Base-by-base conservation (phyloP, 1,284 basidiomycete genomes). In the Apiotrichum mycotoxinovorans region DNA sequence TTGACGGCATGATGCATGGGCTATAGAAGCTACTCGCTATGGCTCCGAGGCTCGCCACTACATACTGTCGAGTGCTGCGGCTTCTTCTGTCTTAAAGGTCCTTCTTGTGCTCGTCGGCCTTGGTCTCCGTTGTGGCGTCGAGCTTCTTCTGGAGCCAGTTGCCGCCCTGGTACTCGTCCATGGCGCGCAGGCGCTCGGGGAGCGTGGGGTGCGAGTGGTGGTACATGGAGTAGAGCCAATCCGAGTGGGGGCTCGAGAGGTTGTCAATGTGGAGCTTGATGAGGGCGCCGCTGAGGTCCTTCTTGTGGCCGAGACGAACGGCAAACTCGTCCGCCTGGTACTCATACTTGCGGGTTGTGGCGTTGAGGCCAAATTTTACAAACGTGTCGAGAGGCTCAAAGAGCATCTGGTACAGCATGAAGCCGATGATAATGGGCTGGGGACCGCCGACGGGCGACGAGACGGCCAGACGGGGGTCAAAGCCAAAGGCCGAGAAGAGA, bases 171-270 rank as follows among this genome's bases (percentile, higher is more conserved):
- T 57, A 83, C 38, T 77, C 74, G 60, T 93, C 89, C 56, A 95
- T 81, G 8, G 85, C 90, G 65, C 83, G 85, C 66, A 95, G 79
- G 20, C 91, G 82, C 78, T 96, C 91, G 44, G 87, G 87, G 59
- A 96, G 76, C 1, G 91, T 95, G 2, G 91, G 92, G 75, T 96
- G 92, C 50, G 88, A 91, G 77, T 94, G 89, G 72, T 94, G 89
- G 69, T 91, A 94, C 33, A 89, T 88, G 52, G 90, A 93, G 78
- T 92, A 93, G 83, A 93, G 75, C 87, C 87, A 89, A 74, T 94
- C 91, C 25, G 89, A 89, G 86, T 91, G 91, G 45, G 93, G 88
- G 3, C 90, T 91, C 43, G 87, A 88, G 63, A 95, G 75, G 73
- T 97, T 95, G 80, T 94, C 88, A 54, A 90, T 86, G 71, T 95